phyloP scores from a whole-genome alignment of 164 flowering plant species.

The Cinnamomum chago region DNA sequence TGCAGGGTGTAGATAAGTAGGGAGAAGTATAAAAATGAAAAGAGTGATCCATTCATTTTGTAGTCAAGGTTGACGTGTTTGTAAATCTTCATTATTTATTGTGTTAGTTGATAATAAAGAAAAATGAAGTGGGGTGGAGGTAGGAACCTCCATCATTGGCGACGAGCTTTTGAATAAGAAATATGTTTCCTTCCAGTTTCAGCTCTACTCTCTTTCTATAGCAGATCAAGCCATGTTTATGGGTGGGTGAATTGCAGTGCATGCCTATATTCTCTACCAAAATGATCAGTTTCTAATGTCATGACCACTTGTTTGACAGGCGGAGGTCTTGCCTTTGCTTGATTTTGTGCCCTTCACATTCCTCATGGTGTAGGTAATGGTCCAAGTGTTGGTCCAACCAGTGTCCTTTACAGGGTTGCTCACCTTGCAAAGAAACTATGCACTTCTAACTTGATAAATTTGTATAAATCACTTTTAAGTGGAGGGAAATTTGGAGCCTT shows the following conservation, averaged over 20 bases:
- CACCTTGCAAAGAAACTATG: no score
- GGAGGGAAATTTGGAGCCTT: no score
- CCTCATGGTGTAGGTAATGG: no score
- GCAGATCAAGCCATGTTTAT: no score
- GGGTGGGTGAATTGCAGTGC: no score
- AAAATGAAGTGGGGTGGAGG: background rate
- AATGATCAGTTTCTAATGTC: background rate
- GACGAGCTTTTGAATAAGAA: background rate
- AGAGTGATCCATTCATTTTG: constrained; percentile 43
- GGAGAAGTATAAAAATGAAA: background rate
- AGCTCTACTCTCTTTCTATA: background rate
- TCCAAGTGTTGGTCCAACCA: no score
- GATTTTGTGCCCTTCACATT: no score
- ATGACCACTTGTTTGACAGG: no score
- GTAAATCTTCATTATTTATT: constrained; percentile 32
- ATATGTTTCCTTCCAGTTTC: background rate
- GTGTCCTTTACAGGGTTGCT: no score
- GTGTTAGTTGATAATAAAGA: constrained; percentile 6
- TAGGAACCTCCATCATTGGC: background rate
- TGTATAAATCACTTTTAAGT: no score
- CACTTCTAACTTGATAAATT: no score
- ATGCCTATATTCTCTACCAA: background rate
- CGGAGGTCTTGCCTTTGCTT: no score
- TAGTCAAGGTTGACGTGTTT: constrained; percentile 24
- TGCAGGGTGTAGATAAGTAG: background rate